A percentile compares a stretch with the other conserved stretches of the same genome.
phyloP scores from a whole-genome alignment of 116 monocot species.

The Iris pallida region DNA sequence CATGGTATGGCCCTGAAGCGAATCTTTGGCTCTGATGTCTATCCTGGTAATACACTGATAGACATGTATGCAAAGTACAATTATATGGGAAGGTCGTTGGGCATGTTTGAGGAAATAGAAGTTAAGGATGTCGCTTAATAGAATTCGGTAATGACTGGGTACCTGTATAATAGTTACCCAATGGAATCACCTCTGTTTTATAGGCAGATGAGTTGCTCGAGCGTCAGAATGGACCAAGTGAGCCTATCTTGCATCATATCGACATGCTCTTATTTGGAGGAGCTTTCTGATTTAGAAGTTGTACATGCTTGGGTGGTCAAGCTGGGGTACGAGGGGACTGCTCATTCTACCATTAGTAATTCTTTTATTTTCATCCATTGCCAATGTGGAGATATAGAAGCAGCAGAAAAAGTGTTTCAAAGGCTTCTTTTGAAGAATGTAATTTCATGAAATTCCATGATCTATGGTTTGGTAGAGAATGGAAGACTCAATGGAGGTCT shows the following conservation, averaged over 20 bases:
- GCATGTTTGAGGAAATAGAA: constrained; percentile 34
- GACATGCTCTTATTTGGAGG: constrained; percentile 26
- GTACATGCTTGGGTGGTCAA: constrained; percentile 37
- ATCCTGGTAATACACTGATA: constrained; percentile 43
- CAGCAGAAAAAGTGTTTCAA: constrained; percentile 33
- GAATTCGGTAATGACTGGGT: constrained; percentile 56
- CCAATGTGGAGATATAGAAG: constrained; percentile 19
- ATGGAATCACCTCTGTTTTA: constrained; percentile 25
- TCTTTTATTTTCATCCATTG: constrained; percentile 47
- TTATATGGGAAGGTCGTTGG: constrained; percentile 27
- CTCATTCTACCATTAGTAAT: constrained; percentile 32
- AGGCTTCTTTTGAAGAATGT: constrained; percentile 23
- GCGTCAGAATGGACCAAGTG: constrained; percentile 29
- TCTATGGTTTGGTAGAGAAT: constrained; percentile 39
- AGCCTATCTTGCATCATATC: constrained; percentile 42
- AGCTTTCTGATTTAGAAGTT: constrained; percentile 20
- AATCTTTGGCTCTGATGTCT: constrained; percentile 12
- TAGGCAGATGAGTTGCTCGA: constrained; percentile 28
- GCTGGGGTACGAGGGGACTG: constrained; percentile 17
- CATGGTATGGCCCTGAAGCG: constrained; percentile 36
- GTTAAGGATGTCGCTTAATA: constrained; percentile 38
- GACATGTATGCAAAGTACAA: constrained; percentile 63
- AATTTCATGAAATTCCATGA: constrained; percentile 67
- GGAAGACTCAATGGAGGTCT: constrained; percentile 23
- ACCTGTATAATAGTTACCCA: constrained; percentile 20